A percentile compares a stretch with the other conserved stretches of the same genome.
Evolutionary conservation across 352 stramenopile species (phyloP).

Genomic region (Pythium guiyangense): DNA sequence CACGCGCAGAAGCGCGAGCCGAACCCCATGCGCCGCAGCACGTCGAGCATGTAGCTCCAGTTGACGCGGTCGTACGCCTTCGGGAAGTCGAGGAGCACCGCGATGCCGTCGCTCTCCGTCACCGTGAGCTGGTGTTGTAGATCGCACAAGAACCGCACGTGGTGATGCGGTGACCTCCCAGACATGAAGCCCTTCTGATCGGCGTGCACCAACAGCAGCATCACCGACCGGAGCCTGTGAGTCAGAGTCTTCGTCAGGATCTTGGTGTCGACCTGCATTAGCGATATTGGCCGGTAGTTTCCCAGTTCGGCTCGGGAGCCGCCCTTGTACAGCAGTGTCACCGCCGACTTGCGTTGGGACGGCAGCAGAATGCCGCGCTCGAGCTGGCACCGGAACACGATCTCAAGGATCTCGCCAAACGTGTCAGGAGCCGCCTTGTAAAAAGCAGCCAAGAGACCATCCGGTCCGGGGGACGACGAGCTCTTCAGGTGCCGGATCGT

Average conservation of each 20-base stretch:
- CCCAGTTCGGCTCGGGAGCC: conserved; percentile 5
- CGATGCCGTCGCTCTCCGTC: no score
- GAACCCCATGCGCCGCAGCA: no score
- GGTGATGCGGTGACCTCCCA: background rate
- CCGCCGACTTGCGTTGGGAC: conserved; percentile 12
- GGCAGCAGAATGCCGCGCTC: conserved; percentile 13
- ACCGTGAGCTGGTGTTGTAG: no score
- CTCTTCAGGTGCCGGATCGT: conserved; percentile 5
- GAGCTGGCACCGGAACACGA: conserved; percentile 20
- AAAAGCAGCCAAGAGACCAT: conserved; percentile 20
- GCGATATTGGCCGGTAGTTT: conserved; percentile 22
- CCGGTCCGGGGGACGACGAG: background rate
- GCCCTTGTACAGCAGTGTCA: conserved; percentile 20
- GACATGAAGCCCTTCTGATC: conserved; percentile 14
- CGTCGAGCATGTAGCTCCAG: no score
- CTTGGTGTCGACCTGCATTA: conserved; percentile 25
- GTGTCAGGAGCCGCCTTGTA: conserved; percentile 16
- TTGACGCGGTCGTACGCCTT: no score
- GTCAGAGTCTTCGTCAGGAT: conserved; percentile 14
- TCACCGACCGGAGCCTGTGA: background rate
- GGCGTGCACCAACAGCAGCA: conserved; percentile 9
- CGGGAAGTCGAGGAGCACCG: no score
- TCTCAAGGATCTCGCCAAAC: conserved; percentile 16
- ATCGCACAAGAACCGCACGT: no score
- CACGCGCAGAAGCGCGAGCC: no score